Percentiles rank a stretch among this genome's conserved stretches.
These are phyloP conservation scores for Ceriops decandra DNA, from an alignment of 345 rosid species.

Conservation along the genomic window DNA sequence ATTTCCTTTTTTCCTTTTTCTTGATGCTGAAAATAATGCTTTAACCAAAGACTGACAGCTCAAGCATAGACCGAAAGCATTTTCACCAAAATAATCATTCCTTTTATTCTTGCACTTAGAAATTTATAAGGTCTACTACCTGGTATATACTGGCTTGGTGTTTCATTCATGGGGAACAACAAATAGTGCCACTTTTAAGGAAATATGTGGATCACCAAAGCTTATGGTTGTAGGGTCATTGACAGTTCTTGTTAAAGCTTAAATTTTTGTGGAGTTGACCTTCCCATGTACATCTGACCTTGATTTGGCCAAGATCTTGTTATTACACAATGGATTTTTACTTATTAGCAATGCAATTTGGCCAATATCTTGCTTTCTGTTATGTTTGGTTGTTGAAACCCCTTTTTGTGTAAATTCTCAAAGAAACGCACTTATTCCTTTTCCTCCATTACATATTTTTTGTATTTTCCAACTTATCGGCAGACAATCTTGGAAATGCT, in stretches of 20 bases:
- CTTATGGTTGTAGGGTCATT: neutral
- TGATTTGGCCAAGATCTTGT: neutral
- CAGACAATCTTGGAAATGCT: slow-evolving; percentile 81
- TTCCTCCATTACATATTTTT: neutral
- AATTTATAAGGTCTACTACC: too few species aligned
- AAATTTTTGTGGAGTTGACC: neutral
- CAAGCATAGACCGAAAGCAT: too few species aligned
- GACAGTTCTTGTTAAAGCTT: neutral
- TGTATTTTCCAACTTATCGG: slow-evolving; percentile 19
- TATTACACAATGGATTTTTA: neutral
- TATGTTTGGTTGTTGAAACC: too few species aligned
- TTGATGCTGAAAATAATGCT: too few species aligned
- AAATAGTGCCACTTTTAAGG: too few species aligned
- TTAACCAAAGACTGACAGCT: too few species aligned
- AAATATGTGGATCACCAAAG: neutral
- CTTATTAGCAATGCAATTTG: neutral
- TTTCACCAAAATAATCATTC: too few species aligned
- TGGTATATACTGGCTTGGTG: too few species aligned
- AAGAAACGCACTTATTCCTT: neutral
- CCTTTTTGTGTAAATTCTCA: neutral
- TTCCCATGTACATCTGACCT: neutral
- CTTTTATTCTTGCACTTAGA: too few species aligned
- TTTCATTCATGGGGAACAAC: too few species aligned
- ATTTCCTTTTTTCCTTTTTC: too few species aligned
- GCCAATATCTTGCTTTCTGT: too few species aligned